phyloP scores from a whole-genome alignment of 176 grass and related monocot genomes.

The Oryza australiensis region DNA sequence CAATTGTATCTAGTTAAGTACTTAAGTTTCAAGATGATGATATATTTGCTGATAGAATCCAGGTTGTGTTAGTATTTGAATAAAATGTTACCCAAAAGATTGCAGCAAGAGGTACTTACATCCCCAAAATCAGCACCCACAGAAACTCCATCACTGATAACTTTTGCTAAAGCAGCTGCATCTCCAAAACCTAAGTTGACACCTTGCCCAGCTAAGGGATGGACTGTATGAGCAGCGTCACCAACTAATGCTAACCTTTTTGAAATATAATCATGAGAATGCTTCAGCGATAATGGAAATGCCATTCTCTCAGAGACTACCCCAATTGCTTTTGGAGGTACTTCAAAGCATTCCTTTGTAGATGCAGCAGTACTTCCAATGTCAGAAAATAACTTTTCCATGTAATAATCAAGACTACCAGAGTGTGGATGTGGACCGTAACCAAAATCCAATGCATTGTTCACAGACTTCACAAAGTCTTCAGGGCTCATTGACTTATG shows the following conservation, averaged over 20 bases:
- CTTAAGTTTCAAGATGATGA: background rate
- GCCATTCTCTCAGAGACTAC: constrained; percentile 78
- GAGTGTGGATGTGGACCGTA: constrained; percentile 67
- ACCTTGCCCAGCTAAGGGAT: constrained; percentile 88
- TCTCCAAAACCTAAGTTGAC: constrained; percentile 96
- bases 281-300: constrained; percentile 76
- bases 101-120: constrained; percentile 44
- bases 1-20: background rate
- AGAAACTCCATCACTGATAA: constrained; percentile 69
- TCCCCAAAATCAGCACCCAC: constrained; percentile 67
- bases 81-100: background rate
- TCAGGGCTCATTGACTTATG: constrained; percentile 74
- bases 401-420: constrained; percentile 52
- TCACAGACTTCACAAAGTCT: constrained; percentile 80
- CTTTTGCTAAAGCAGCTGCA: constrained; percentile 66
- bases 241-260: constrained; percentile 78
- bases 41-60: background rate
- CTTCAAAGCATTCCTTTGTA: constrained; percentile 81
- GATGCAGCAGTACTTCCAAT: constrained; percentile 47
- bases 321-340: constrained; percentile 64
- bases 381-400: constrained; percentile 65
- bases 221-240: constrained; percentile 89
- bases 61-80: background rate
- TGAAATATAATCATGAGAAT: constrained; percentile 72
- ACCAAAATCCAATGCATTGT: constrained; percentile 78